Evolutionary conservation across 495 filamentous ascomycete genomes (phyloP).

Genomic region (Annulohypoxylon nitens): DNA sequence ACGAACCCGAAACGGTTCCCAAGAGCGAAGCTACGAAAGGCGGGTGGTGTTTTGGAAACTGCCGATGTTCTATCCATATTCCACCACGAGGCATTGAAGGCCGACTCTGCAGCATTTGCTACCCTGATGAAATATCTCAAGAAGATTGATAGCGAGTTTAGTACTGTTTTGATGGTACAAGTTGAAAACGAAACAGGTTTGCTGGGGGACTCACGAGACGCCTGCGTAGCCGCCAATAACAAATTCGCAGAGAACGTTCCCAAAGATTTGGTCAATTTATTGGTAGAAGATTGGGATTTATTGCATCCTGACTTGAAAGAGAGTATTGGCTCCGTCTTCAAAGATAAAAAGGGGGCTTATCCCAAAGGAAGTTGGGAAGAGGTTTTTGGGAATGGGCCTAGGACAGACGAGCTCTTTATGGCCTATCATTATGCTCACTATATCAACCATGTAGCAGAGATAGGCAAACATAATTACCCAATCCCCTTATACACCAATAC

Average conservation of each 20-base stretch:
- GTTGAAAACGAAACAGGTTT: neutral
- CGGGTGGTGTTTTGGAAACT: neutral
- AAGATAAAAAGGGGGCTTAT: neutral
- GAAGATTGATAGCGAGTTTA: neutral
- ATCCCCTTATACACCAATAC: slow-evolving; percentile 4
- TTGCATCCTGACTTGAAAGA: neutral
- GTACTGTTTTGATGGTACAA: neutral
- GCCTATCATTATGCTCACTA: neutral
- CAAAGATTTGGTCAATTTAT: neutral
- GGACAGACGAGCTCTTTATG: slow-evolving; percentile 1
- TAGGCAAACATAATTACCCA: neutral
- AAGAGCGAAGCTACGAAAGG: neutral
- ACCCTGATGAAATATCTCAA: neutral
- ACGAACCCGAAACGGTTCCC: slow-evolving; percentile 1
- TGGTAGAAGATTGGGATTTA: neutral
- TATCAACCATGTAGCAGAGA: neutral
- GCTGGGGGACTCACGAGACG: neutral
- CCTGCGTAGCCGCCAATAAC: neutral
- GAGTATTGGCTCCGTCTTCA: neutral
- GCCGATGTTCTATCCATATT: neutral
- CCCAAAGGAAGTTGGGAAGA: neutral
- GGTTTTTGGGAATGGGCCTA: neutral
- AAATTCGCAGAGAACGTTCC: neutral
- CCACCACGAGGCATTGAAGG: neutral
- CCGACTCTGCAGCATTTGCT: neutral